Conservation (phyloP, 495 filamentous ascomycete species). For the Neurospora tetrasperma region DNA sequence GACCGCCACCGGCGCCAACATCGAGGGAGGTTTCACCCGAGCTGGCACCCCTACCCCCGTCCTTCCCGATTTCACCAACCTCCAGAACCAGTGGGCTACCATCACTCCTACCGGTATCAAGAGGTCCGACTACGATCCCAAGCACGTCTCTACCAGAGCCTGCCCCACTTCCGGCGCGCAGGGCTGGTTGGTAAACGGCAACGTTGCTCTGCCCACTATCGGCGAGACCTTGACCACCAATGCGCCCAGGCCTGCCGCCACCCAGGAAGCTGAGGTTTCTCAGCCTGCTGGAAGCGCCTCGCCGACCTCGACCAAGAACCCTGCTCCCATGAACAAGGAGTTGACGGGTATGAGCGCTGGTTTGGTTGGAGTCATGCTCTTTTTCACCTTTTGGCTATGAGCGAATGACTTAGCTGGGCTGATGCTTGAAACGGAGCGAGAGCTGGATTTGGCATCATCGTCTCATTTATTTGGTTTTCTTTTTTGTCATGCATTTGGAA, state of each 20-base stretch:
- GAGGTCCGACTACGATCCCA: constrained; percentile 51
- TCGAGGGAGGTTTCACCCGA: constrained; percentile 57
- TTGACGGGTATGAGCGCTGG: constrained; percentile 44
- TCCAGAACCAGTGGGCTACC: constrained; percentile 68
- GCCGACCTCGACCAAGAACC: constrained; percentile 20
- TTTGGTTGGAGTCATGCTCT: constrained; percentile 43
- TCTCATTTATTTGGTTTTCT: background rate
- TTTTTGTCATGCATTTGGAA: background rate
- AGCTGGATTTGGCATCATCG: background rate
- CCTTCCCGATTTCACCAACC: constrained; percentile 65
- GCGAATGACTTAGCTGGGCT: background rate
- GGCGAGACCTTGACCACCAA: constrained; percentile 38
- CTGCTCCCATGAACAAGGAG: constrained; percentile 35
- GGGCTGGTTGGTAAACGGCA: constrained; percentile 63
- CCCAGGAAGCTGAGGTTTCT: background rate
- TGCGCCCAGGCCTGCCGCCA: constrained; percentile 15
- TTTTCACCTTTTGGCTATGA: constrained; percentile 43
- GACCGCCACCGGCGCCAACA: constrained; percentile 36
- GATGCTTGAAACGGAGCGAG: no score
- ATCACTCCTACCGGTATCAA: constrained; percentile 57
- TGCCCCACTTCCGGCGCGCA: constrained; percentile 62
- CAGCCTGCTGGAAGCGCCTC: constrained; percentile 12
- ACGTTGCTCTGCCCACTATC: constrained; percentile 56
- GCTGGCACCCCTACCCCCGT: constrained; percentile 66
- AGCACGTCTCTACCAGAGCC: constrained; percentile 44